A percentile compares a stretch with the other conserved stretches of the same genome.
Conservation (phyloP, 2,329 filamentous ascomycete species). For the Colletotrichum neosansevieriae region DNA sequence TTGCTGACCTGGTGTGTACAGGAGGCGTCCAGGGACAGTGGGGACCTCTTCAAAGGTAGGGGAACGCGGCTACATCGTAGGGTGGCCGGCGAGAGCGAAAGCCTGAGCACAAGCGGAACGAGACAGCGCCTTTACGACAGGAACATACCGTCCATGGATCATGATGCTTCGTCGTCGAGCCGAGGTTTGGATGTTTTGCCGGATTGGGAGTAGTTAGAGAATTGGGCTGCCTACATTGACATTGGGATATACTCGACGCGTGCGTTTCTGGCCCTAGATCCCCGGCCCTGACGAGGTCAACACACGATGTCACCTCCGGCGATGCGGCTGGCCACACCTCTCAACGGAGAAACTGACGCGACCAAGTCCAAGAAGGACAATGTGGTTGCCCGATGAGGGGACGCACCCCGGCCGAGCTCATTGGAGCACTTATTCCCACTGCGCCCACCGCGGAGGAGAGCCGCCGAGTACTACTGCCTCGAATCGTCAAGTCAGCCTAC, state of each 20-base stretch:
- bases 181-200: slow-evolving; percentile 20
- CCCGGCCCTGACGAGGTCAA: slow-evolving; percentile 17
- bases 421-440: slow-evolving; percentile 36
- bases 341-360: slow-evolving; percentile 27
- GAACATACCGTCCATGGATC: slow-evolving; percentile 21
- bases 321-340: slow-evolving; percentile 35
- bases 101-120: not conserved
- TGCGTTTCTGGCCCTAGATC: slow-evolving; percentile 13
- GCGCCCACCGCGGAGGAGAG: slow-evolving; percentile 30
- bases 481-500: slow-evolving; percentile 26
- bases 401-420: slow-evolving; percentile 25
- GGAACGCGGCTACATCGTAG: not conserved
- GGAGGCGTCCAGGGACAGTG: not conserved
- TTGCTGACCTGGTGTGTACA: not conserved
- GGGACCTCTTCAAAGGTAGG: not conserved
- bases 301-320: slow-evolving; percentile 31
- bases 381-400: slow-evolving; percentile 23
- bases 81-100: not conserved
- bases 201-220: slow-evolving; percentile 16
- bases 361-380: slow-evolving; percentile 14
- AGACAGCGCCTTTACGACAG: slow-evolving; percentile 4
- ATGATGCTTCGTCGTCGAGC: slow-evolving; percentile 36
- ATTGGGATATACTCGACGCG: slow-evolving; percentile 4
- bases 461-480: slow-evolving; percentile 36
- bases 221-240: not conserved